A percentile compares a stretch with the other conserved stretches of the same genome.
These are phyloP conservation scores for Leccinum olivaceopallidum DNA, from an alignment of 768 basidiomycete species.

Conservation along the genomic window DNA sequence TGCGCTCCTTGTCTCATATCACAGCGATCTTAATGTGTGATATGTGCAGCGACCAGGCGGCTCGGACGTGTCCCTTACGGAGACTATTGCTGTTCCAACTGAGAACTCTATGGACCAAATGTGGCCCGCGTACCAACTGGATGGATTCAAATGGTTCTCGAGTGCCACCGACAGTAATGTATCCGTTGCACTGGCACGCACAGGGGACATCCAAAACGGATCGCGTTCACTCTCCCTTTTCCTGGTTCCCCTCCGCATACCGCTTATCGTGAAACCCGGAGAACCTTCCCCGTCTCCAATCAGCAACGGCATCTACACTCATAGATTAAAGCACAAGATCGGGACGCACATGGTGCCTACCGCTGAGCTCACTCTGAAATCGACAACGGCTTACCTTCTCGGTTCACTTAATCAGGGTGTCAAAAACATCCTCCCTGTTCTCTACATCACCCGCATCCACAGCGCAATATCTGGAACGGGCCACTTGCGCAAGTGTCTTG, in stretches of 20 bases:
- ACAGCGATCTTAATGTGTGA: neutral
- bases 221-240: slow-evolving; percentile 74
- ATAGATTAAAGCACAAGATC: slow-evolving; percentile 78
- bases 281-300: slow-evolving; percentile 44
- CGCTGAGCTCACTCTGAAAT: slow-evolving; percentile 66
- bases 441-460: slow-evolving; percentile 77
- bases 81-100: slow-evolving; percentile 55
- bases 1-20: neutral
- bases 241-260: slow-evolving; percentile 60
- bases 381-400: slow-evolving; percentile 61
- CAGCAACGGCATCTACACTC: slow-evolving; percentile 67
- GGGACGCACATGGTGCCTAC: slow-evolving; percentile 76
- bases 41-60: slow-evolving; percentile 60
- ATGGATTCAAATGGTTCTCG: slow-evolving; percentile 86
- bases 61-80: slow-evolving; percentile 74
- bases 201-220: slow-evolving; percentile 54
- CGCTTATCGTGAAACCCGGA: slow-evolving; percentile 45
- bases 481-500: slow-evolving; percentile 58
- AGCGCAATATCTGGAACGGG: slow-evolving; percentile 59
- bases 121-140: slow-evolving; percentile 55
- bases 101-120: slow-evolving; percentile 34
- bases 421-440: slow-evolving; percentile 64
- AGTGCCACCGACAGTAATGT: slow-evolving; percentile 78
- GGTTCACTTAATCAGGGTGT: slow-evolving; percentile 61
- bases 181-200: slow-evolving; percentile 72